Base-by-base conservation (phyloP, 352 stramenopile genomes). In the Phytophthora citrophthora region DNA sequence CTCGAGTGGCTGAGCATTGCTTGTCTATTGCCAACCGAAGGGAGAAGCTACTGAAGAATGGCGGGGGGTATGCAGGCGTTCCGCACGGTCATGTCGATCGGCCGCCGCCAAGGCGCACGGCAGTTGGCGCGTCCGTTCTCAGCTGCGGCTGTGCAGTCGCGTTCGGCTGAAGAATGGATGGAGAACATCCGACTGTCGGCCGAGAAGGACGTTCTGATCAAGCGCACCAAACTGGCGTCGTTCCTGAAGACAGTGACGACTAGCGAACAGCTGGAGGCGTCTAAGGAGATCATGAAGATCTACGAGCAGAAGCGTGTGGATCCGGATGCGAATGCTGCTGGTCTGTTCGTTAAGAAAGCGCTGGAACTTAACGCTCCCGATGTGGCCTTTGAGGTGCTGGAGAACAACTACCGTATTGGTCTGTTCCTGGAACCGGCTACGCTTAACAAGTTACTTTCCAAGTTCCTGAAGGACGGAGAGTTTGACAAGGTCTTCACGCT, bases 281-380 rank as follows among this genome's bases (percentile, higher is more conserved):
- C 76, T 24, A 92, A 92, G 72, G 83, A 91, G 70, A 92, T 94
- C 63, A 92, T 94, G 85, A 89, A 90, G 68, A 92, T 94, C 58
- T 94, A 94, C 65, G 85, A 94, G 75, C 70, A 89, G 66, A 94
- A 94, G 73, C 83, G 85, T 41, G 81, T 94, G 58, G 85, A 94
- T 61, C 85, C 83, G 57, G 83, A 92, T 51, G 68, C 83, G 39
- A 91, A 86, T 54, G 85, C 85, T n/a, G 83, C 79, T 4, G 85
- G 83, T 7, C 58, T 92, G 2, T 91, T 94, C 51, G 78, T 94
- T 13, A 94, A 94, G 72, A 94, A 94, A 70, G 85, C 85, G 63
- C 74, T 94, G 27, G 83, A 94, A 61, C 76, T 94, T 18, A 79
- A 88, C 66, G 81, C 76, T 10, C 74, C 83, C 16, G 75, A 90